Base-by-base conservation (phyloP, 345 rosid species). In the Excoecaria agallocha region DNA sequence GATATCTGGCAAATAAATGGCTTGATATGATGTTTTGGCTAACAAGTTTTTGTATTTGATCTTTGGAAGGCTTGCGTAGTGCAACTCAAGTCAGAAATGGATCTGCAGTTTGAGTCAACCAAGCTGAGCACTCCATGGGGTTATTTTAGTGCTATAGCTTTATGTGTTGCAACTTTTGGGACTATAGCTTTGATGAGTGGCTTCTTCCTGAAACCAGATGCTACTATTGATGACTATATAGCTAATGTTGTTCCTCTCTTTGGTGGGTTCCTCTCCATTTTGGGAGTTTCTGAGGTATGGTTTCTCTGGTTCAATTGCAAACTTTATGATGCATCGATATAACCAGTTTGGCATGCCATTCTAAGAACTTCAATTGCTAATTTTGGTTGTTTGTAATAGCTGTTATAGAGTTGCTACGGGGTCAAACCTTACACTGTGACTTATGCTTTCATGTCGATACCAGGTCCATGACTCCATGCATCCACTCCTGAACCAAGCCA, bases 161-260 rank as follows among this genome's bases (percentile, higher is more conserved):
- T 94, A 64, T 87, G 93, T 65, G 96, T 92, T 41, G 68, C 96
- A 9, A 94, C 96, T 74, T 90, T 94, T 71, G 97, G 97, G 77
- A 92, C 97, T 3, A 87, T 94, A 75, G 93, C 97, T 52, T 76
- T 90, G 19, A 92, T 88, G 94, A 94, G 98, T 54, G 97, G 98
- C 72, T 85, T 94, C 78, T 94, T 94, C 87, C 89, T 94, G 19
- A 92, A 92, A 84, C 97, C 97, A 0, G 86, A 88, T 61, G 96
- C 98, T 9, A 89, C 98, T 51, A 63, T 88, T 48, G 96, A 90
- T 22, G 98, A 94, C 79, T 92, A 90, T 76, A 57, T 92, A 37
- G 89, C 92, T 20, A 48, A 94, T 37, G 91, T 92, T 41, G 76
- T 90, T 70, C 97, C 98, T 49, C 97, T 92, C 6, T 94, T 92